Evolutionary conservation across 441 rosid genomes (phyloP), one percentile per base, ranked within the genome.

Genomic region (Gossypium trilobum): DNA sequence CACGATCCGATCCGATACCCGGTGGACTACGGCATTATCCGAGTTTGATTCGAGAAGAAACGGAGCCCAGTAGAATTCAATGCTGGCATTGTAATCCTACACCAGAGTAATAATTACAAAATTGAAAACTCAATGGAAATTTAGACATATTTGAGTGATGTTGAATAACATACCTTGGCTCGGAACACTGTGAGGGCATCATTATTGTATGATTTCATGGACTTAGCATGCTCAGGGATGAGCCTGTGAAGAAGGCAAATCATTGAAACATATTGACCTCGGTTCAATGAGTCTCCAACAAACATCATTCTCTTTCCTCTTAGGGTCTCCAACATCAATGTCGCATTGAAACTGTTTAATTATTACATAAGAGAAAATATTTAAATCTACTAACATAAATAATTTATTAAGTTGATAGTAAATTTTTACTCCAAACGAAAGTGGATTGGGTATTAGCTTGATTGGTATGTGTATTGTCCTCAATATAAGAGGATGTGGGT

Each of bases 31-130:
- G 0, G 95, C 92, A 36, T 91, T 74, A n/a, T 89, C 95, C 0
- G 93, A 74, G 68, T 91, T 91, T 1, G 95, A 91, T 78, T 91
- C 91, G 0, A 89, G 86, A 44, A 91, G 93, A 76, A 91, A 87
- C 3, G 97, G 97, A 4, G 97, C 93, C 95, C 95, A 91, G 20
- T 88, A 89, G 83, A 91, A 89, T 71, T 89, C 97, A 17, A 91
- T 85, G 1, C 91, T 91, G 0, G 93, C 94, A 78, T 93, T 93
- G 79, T 89, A 89, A 48, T 89, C 96, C 95, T 90, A 59, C 54
- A 25, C 4, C 16, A 33, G 17, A 36, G 9, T 0, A 55, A 0
- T 5, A 10, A 71, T 8, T 55, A 20, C 1, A 25, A 57, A 4
- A 13, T 11, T 23, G 11, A 57, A 19, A 22, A 58, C n/a, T 7